phyloP scores from a whole-genome alignment of 108 stramenopile species.

The Discostella stelligeroides region DNA sequence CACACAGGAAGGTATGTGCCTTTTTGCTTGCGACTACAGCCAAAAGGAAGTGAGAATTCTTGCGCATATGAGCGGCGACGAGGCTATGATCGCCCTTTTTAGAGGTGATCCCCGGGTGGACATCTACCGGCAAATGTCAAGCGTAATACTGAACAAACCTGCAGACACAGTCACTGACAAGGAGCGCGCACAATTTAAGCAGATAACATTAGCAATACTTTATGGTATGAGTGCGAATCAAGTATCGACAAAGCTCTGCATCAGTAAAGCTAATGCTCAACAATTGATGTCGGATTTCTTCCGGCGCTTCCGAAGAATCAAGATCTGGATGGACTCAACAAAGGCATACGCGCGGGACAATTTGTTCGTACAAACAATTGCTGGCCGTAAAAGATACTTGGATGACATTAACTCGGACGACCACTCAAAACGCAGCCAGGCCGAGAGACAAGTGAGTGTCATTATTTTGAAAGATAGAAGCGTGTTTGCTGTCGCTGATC shows the following conservation, averaged over 20 bases:
- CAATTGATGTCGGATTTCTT: slow-evolving; percentile 56
- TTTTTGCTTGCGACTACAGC: slow-evolving; percentile 64
- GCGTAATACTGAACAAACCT: slow-evolving; percentile 43
- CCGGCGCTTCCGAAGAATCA: slow-evolving; percentile 37
- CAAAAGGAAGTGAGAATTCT: slow-evolving; percentile 71
- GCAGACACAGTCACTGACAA: slow-evolving; percentile 35
- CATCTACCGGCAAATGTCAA: slow-evolving; percentile 63
- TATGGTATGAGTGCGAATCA: slow-evolving; percentile 63
- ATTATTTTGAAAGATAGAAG: not conserved
- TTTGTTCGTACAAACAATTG: slow-evolving; percentile 44
- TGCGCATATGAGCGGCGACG: slow-evolving; percentile 58
- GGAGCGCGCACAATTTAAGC: slow-evolving; percentile 60
- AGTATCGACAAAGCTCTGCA: slow-evolving; percentile 54
- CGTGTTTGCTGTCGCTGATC: not conserved
- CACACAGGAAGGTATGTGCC: slow-evolving; percentile 4
- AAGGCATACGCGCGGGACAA: slow-evolving; percentile 29
- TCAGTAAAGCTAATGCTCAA: slow-evolving; percentile 37
- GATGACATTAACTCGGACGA: slow-evolving; percentile 55
- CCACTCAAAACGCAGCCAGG: slow-evolving; percentile 38
- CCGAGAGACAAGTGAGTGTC: slow-evolving; percentile 59
- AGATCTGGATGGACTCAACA: slow-evolving; percentile 46
- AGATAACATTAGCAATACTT: slow-evolving; percentile 57
- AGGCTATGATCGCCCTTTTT: slow-evolving; percentile 50
- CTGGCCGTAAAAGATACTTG: slow-evolving; percentile 45
- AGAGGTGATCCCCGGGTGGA: slow-evolving; percentile 32